Evolutionary conservation across 306 rosid genomes (phyloP).

Genomic region (Leucaena leucocephala): DNA sequence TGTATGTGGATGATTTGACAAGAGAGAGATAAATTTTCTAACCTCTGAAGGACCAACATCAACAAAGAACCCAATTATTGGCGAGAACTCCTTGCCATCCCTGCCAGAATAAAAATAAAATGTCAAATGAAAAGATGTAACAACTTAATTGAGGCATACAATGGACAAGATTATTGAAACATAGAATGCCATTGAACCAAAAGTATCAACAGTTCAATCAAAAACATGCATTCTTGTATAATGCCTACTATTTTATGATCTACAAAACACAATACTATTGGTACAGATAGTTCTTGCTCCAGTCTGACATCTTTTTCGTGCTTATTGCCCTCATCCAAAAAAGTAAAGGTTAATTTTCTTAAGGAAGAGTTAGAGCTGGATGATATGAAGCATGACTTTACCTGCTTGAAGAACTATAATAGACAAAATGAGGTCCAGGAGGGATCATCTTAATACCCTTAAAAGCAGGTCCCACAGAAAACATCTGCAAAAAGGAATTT

Average conservation of each 20-base stretch:
- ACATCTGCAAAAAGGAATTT: constrained; percentile 50
- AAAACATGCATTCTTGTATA: constrained; percentile 4
- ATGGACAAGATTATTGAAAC: constrained; percentile 24
- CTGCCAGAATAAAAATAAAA: constrained; percentile 44
- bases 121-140: not conserved
- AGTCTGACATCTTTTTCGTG: not conserved
- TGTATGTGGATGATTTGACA: constrained; percentile 14
- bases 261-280: not conserved
- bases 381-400: constrained; percentile 33
- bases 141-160: constrained; percentile 8
- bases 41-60: constrained; percentile 72
- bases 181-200: not conserved
- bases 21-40: constrained; percentile 24
- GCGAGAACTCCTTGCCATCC: constrained; percentile 83
- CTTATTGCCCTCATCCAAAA: not conserved
- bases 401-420: constrained; percentile 89
- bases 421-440: constrained; percentile 87
- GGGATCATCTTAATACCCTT: constrained; percentile 97
- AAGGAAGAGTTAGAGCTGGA: constrained; percentile 8
- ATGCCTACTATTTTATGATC: constrained; percentile 15
- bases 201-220: constrained; percentile 18
- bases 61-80: constrained; percentile 71
- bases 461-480: constrained; percentile 77
- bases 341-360: not conserved
- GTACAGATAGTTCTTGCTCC: not conserved